A percentile compares a stretch with the other conserved stretches of the same genome.
These are phyloP conservation scores for Cryptomeria japonica DNA, from an alignment of 75 land plant genomes.

Conservation along the genomic window DNA sequence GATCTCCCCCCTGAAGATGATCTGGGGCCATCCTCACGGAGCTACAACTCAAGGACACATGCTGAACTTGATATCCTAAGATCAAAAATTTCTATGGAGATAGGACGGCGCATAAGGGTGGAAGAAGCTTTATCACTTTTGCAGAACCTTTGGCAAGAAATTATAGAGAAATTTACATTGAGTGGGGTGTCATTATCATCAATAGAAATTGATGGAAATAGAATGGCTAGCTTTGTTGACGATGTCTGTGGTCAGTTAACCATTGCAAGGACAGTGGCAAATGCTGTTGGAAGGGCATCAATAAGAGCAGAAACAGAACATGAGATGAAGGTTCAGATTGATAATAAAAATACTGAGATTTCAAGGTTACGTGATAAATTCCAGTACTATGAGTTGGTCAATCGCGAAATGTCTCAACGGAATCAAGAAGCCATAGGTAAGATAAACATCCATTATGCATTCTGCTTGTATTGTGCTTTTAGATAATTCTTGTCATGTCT, in stretches of 20 bases:
- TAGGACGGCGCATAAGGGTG: slow-evolving; percentile 68
- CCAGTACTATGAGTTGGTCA: slow-evolving; percentile 77
- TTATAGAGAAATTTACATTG: slow-evolving; percentile 38
- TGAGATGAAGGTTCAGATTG: slow-evolving; percentile 57
- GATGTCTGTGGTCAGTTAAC: slow-evolving; percentile 46
- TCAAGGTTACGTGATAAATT: slow-evolving; percentile 69
- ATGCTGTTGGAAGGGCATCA: slow-evolving; percentile 58
- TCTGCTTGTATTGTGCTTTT: neutral
- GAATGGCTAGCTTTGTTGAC: slow-evolving; percentile 26
- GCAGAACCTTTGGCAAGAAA: slow-evolving; percentile 52
- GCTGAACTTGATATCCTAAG: slow-evolving; percentile 51
- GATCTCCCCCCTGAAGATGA: slow-evolving; percentile 9
- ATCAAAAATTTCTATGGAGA: slow-evolving; percentile 52
- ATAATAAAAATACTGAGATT: slow-evolving; percentile 74
- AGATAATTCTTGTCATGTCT: neutral
- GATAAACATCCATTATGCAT: neutral
- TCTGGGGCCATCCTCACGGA: neutral
- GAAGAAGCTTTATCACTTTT: slow-evolving; percentile 60
- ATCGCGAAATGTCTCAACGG: slow-evolving; percentile 89
- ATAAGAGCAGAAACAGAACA: slow-evolving; percentile 64
- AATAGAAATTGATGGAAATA: slow-evolving; percentile 10
- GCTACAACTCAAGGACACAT: slow-evolving; percentile 15
- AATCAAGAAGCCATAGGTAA: slow-evolving; percentile 93
- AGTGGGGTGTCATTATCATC: slow-evolving; percentile 46
- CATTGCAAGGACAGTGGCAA: slow-evolving; percentile 55